Conservation (phyloP, 345 rosid genomes). For the Ceriops decandra region DNA sequence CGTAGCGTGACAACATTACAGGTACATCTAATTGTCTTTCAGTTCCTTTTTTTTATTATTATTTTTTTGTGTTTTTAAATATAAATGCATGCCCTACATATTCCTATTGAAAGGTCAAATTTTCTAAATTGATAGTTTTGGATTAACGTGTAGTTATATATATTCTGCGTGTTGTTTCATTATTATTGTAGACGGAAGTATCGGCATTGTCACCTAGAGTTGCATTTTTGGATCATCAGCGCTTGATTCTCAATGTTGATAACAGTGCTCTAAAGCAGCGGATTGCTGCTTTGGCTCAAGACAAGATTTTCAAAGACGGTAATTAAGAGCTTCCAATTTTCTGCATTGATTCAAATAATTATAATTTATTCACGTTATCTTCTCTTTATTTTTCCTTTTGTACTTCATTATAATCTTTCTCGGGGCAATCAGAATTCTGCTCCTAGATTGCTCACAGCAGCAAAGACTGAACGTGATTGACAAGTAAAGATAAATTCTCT, state of each 20-base stretch:
- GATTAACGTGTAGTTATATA: neutral
- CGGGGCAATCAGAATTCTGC: too few species aligned
- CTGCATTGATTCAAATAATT: neutral
- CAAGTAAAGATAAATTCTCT: too few species aligned
- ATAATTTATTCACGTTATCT: neutral
- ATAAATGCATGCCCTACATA: too few species aligned
- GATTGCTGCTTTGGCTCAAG: conserved; percentile 91
- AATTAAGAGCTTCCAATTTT: conserved; percentile 8
- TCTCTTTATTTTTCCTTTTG: too few species aligned
- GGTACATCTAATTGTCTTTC: conserved; percentile 29
- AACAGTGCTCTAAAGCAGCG: conserved; percentile 88
- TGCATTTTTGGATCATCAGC: conserved; percentile 80
- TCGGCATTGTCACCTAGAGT: conserved; percentile 84
- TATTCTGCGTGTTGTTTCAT: neutral
- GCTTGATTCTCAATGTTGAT: conserved; percentile 78
- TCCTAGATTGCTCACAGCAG: too few species aligned
- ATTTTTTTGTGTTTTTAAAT: too few species aligned
- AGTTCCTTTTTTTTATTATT: neutral
- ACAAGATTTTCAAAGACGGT: conserved; percentile 92
- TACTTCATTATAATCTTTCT: too few species aligned
- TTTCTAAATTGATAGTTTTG: too few species aligned
- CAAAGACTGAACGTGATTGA: too few species aligned
- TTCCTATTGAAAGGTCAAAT: too few species aligned
- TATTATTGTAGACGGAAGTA: conserved; percentile 62
- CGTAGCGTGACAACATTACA: conserved; percentile 58